Base-by-base conservation (phyloP, 2,329 filamentous ascomycete genomes). In the Cyclaneusma minus region DNA sequence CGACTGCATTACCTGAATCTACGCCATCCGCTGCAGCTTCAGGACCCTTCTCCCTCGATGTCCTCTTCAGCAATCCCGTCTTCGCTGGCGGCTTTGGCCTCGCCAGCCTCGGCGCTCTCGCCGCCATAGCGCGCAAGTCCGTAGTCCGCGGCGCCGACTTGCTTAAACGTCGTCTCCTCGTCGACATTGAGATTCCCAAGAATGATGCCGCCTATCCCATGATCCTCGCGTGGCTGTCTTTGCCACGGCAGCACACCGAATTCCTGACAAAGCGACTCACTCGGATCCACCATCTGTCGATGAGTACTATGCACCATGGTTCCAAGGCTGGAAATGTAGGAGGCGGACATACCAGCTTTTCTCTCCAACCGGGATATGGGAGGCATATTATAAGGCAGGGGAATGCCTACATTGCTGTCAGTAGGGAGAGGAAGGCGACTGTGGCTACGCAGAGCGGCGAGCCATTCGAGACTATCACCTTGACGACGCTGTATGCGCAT, bases 141-240 rank as follows among this genome's bases (percentile, higher is more conserved):
- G 51, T 79, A 32, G 68, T 85, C 33, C 62, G 72, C 41, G 72
- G 72, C 29, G 73, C 76, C n/a, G 66, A 68, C 22, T 62, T 91
- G 30, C 56, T 93, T 31, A 79, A 82, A 25, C 74, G 78, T 28
- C 81, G 87, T 25, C 71, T 98, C 55, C 72, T 98, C 16, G 82
- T 95, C 42, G 84, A 94, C 43, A 73, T 98, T 43, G 89, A 98
- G 53, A 93, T 98, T 51, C 87, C 81, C 50, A 80, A 83, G 47
- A 81, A 87, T 43, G 89, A 98, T 54, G 73, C 83, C 22, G 85
- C 87, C 2, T 98, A 95, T 49, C 74, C 74, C 21, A 95, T 85
- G 87, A 72, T 98, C 21, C 64, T 98, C 7, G 76, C 85, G 37
- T 98, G 89, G 85, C 79, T 98, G 49, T 85, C 84, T 5, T 67